A percentile compares a stretch with the other conserved stretches of the same genome.
These are phyloP conservation scores for Pyricularia grisea DNA, from an alignment of 2,329 filamentous ascomycete species.

Conservation along the genomic window DNA sequence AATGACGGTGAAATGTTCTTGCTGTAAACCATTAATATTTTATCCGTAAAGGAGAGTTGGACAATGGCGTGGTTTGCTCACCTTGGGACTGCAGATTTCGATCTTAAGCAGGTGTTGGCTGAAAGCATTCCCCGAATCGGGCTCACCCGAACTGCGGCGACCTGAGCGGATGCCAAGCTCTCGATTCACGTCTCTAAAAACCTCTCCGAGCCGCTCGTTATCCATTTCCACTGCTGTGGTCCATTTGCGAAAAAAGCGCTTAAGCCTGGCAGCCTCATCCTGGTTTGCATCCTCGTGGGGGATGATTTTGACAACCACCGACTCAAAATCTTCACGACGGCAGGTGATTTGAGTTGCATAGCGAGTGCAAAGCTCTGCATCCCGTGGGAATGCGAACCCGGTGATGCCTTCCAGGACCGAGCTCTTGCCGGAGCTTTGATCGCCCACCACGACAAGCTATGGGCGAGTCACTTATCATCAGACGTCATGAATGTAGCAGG, in stretches of 20 bases:
- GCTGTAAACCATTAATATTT: slow-evolving; percentile 9
- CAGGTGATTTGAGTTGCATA: slow-evolving; percentile 38
- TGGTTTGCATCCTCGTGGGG: slow-evolving; percentile 12
- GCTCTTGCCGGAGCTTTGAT: slow-evolving; percentile 79
- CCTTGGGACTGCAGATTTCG: slow-evolving; percentile 33
- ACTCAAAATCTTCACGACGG: slow-evolving; percentile 23
- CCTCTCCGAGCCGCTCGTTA: slow-evolving; percentile 6
- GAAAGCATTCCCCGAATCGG: slow-evolving; percentile 20
- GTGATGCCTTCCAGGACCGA: slow-evolving; percentile 65
- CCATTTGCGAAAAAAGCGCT: slow-evolving; percentile 2
- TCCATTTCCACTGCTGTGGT: slow-evolving; percentile 6
- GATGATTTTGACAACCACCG: slow-evolving; percentile 32
- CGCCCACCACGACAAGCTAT: slow-evolving; percentile 75
- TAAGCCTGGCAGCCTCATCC: slow-evolving; percentile 9
- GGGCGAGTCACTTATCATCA: slow-evolving; percentile 14
- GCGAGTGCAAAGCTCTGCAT: slow-evolving; percentile 34
- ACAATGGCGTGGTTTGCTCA: too few species aligned
- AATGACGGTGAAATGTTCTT: slow-evolving; percentile 40
- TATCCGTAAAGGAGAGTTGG: too few species aligned
- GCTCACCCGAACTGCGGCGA: background rate
- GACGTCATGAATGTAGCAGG: background rate
- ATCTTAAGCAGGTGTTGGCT: slow-evolving; percentile 35
- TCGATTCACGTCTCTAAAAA: slow-evolving; percentile 27
- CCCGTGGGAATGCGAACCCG: slow-evolving; percentile 36
- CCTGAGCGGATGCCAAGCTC: background rate